Percentiles rank a stretch among this genome's conserved stretches.
Conservation (phyloP, 345 rosid species). For the Eucalyptus paniculata region DNA sequence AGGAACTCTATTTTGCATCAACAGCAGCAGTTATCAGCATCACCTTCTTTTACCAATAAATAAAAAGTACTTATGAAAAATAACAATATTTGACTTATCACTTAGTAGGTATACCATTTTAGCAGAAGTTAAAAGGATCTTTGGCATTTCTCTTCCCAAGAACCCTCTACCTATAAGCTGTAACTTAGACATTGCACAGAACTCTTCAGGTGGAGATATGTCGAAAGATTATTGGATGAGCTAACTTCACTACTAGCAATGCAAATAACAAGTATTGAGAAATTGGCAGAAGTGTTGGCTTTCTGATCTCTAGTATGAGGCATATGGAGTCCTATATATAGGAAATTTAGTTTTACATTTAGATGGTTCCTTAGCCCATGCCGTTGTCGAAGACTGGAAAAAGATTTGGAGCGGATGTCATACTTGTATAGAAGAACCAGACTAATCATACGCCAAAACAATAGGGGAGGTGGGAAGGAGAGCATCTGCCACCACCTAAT, state of each 20-base stretch:
- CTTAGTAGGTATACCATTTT: neutral
- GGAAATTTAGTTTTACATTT: neutral
- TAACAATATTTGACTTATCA: neutral
- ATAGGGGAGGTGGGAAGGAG: neutral
- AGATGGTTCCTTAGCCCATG: neutral
- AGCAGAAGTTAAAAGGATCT: neutral
- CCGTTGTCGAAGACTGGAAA: neutral
- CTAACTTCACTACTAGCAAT: neutral
- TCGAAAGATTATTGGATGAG: neutral
- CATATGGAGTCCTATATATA: neutral
- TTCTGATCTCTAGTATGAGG: neutral
- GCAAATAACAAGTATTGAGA: neutral
- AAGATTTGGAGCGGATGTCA: neutral
- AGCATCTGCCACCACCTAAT: neutral
- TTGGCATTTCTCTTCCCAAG: neutral
- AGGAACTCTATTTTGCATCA: neutral
- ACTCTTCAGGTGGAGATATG: neutral
- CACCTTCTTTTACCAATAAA: neutral
- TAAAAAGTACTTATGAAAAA: neutral
- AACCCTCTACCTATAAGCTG: neutral
- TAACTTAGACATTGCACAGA: neutral
- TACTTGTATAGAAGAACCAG: neutral
- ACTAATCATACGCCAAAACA: neutral
- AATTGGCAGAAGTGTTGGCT: neutral
- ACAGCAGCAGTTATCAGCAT: neutral